Base-by-base conservation (phyloP, 1,284 basidiomycete species). In the Ceratobasidium sp. region DNA sequence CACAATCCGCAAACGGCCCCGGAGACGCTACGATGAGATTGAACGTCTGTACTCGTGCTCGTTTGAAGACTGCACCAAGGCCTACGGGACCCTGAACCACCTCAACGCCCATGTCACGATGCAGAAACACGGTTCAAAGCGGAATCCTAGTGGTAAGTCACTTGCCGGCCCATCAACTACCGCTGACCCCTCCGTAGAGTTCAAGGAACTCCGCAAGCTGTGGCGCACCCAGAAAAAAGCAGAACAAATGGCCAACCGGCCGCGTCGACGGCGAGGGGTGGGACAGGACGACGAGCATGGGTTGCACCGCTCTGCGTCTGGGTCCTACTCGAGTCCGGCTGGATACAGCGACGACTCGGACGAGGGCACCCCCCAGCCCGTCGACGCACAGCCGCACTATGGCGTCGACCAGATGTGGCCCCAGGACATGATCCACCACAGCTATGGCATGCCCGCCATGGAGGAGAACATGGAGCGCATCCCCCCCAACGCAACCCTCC, bases 181-280 rank as follows among this genome's bases (percentile, higher is more conserved):
- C 22, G 68, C 68, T 69, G n/a, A 69, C 56, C 54, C 40, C n/a
- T 50, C 17, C 1, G 40, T 77, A 96, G 96, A 98, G 82, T 98
- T 98, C 84, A 98, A 97, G 78, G 96, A 98, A 76, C 89, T 97
- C 77, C 88, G 96, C 72, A 97, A 96, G 78, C 91, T 92, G 74
- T 97, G 95, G 94, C 87, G 94, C 65, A 93, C 93, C 80, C 87
- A 89, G 75, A 98, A 96, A 83, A 93, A 95, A 79, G 91, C 93
- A 73, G 83, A 83, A 27, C 80, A 78, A 35, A 40, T 12, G 72
- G 77, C 47, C 22, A 65, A 32, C 43, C 53, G 57, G 17, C 42
- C 34, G 20, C 32, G 50, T 34, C 49, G 57, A 32, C 67, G 47
- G 20, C 70, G 45, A 34, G 45, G 52, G 40, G 34, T 49, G 8